Base-by-base conservation (phyloP, 768 basidiomycete species). In the Paxillus ammoniavirescens region DNA sequence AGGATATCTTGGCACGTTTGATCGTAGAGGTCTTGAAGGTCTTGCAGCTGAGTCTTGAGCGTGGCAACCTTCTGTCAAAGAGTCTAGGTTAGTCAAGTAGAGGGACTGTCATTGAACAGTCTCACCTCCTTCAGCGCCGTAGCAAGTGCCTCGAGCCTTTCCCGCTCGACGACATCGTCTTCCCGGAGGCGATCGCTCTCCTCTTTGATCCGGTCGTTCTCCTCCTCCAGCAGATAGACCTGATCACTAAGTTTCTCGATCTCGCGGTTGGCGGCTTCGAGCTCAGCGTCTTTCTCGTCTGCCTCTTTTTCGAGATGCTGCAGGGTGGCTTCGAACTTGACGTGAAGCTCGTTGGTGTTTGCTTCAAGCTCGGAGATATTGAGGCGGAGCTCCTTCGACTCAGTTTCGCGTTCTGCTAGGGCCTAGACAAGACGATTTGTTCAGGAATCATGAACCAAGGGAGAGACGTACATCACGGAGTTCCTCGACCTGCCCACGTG, bases 181-280 rank as follows among this genome's bases (percentile, higher is more conserved):
- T 93, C 87, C 48, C 83, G 79, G 37, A 83, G 57, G 8, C 81
- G 75, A 36, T 87, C 84, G 47, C 76, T 74, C 44, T 92, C 88
- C 60, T 92, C 90, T 63, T 80, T 83, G 47, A 89, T 66, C 30
- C 82, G 77, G 56, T 95, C 92, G 49, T 86, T 82, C 63, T 93
- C 89, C 55, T 96, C 92, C 65, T 98, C 96, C 1, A 96, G 80
- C 42, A 83, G 74, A 68, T 89, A 93, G 8, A 97, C 81, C 50
- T 86, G 83, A 55, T 91, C 86, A 5, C 91, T 83, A 42, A 96
- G 81, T 54, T 80, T 83, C 64, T 93, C 86, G 21, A 96, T 84
- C 41, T 94, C 88, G 41, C 81, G 74, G 59, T 89, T 90, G 40
- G 90, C 76, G 15, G 77, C 75, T 47, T 86, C 80, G 38, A 93